phyloP scores from a whole-genome alignment of 1,284 basidiomycete species.

The Sanghuangporus weigelae region DNA sequence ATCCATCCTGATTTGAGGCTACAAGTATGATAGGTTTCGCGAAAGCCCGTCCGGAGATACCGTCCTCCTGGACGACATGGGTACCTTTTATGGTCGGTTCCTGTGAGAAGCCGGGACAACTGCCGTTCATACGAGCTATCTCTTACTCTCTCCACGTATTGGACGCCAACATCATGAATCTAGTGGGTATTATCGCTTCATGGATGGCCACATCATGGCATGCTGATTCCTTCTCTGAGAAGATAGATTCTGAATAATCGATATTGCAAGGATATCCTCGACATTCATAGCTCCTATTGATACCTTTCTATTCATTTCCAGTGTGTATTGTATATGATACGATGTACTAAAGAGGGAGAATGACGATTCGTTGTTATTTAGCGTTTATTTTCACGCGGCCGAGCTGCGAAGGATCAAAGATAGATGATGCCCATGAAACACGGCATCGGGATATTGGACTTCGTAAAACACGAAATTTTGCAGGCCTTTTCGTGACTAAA shows the following conservation, averaged over 20 bases:
- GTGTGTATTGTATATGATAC: background rate
- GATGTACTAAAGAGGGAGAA: background rate
- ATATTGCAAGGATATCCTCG: background rate
- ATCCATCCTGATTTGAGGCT: slow-evolving; percentile 28
- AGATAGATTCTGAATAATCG: background rate
- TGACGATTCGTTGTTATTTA: background rate
- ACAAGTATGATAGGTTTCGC: background rate
- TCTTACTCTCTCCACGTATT: background rate
- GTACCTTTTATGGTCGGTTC: background rate
- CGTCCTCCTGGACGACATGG: background rate
- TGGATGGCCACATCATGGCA: background rate
- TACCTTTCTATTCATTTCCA: background rate
- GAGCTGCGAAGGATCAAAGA: background rate
- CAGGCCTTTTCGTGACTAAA: too few relatives aligned
- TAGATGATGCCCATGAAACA: background rate
- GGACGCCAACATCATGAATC: background rate
- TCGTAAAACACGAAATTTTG: background rate
- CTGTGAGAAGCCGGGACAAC: background rate
- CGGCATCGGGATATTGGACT: background rate
- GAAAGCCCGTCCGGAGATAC: background rate
- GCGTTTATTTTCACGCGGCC: background rate
- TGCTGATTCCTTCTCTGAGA: background rate
- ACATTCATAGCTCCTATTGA: background rate
- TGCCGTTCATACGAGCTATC: background rate
- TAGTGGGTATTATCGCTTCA: background rate